Evolutionary conservation across 805 yeast species (phyloP).

Genomic region (Candida sanyiensis): DNA sequence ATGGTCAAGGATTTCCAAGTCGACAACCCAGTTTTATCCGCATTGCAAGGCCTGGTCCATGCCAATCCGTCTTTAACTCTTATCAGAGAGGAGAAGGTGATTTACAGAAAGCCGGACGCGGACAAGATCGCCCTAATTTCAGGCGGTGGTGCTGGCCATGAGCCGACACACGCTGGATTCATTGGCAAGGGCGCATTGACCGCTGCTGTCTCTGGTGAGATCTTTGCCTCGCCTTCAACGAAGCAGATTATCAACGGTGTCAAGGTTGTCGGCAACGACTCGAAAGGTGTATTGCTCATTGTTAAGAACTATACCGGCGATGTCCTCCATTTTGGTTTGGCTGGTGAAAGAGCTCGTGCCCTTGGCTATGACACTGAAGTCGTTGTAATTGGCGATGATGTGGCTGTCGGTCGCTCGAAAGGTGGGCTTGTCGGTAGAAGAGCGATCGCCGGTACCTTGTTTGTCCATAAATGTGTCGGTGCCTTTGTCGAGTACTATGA

Average conservation of each 20-base stretch:
- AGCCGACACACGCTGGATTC: constrained; percentile 89
- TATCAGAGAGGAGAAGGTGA: constrained; percentile 33
- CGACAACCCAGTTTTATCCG: constrained; percentile 31
- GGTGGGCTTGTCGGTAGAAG: constrained; percentile 92
- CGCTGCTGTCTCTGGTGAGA: constrained; percentile 84
- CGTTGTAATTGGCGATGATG: constrained; percentile 84
- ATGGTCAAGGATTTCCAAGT: constrained; percentile 36
- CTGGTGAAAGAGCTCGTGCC: constrained; percentile 81
- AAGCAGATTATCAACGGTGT: constrained; percentile 74
- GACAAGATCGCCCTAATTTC: constrained; percentile 67
- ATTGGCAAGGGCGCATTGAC: constrained; percentile 80
- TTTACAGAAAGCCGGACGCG: constrained; percentile 29
- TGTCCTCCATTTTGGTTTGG: constrained; percentile 85
- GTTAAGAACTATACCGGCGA: constrained; percentile 96
- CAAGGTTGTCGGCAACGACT: constrained; percentile 34
- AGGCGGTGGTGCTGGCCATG: constrained; percentile 97
- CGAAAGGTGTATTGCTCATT: constrained; percentile 66
- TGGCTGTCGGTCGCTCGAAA: constrained; percentile 85
- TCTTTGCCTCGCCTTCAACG: constrained; percentile 95
- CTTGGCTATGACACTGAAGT: constrained; percentile 68
- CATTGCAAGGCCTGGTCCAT: constrained; percentile 34
- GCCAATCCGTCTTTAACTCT: constrained; percentile 34
- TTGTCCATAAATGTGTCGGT: constrained; percentile 83
- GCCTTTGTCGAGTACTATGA: constrained; percentile 49
- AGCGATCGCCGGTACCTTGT: constrained; percentile 86